Base-by-base conservation (phyloP, 768 basidiomycete genomes). In the Podaxis sp. region DNA sequence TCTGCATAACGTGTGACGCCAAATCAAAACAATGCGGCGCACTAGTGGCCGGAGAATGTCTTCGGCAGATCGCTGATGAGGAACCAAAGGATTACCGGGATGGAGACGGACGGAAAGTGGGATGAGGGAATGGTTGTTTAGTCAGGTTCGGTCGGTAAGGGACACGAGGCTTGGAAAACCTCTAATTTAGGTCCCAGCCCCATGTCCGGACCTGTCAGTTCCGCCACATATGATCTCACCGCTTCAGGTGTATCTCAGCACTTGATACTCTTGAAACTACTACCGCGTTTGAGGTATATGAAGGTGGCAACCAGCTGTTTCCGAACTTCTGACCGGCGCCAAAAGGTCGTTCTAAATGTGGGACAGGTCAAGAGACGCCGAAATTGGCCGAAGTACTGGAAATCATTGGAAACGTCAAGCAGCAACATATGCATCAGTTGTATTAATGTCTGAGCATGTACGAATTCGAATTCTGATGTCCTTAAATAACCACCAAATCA, bases 1-100 rank as follows among this genome's bases (percentile, higher is more conserved):
- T 77, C 73, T 69, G 75, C 80, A 81, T 80, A 74, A 72, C 74
- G 74, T 64, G 57, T 67, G 57, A 44, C 46, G 46, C 13, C 15
- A 48, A 39, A 26, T 13, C 28, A 2, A 57, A 62, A 52, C 40
- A 30, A 51, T 30, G 39, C n/a, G 28, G 26, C n/a, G n/a, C 38
- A 46, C 19, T 33, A 36, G 56, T 28, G 26, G 19, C 28, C 28
- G 52, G 24, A 46, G n/a, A 15, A 46, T 39, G 40, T 19, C 5
- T 54, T 22, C 19, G n/a, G 38, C n/a, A 52, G 30, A 48, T 42
- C n/a, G 9, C 19, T 48, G 36, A 13, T 33, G 52, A 39, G 17
- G 44, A 9, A 54, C 6, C 28, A 42, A 17, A 46, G 49, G 12
- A 26, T 13, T n/a, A 46, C 15, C 44, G 52, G 19, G 58, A 44